Conservation (phyloP, 805 yeast species). For the Debaryomyces maramus region DNA sequence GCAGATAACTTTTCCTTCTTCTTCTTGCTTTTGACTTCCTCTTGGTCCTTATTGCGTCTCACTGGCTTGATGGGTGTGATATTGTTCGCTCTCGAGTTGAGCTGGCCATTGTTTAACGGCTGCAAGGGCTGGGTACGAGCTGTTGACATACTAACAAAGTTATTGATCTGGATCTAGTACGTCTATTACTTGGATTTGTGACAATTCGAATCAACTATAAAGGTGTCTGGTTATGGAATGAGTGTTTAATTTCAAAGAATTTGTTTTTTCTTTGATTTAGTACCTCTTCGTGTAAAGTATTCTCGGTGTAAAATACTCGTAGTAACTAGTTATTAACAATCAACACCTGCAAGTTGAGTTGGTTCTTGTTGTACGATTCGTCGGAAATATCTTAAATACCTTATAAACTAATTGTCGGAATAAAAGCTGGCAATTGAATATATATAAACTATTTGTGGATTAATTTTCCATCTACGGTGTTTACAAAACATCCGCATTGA, state of each 20-base stretch:
- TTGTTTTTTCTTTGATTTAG: background rate
- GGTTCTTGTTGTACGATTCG: background rate
- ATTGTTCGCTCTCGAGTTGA: slow-evolving; percentile 44
- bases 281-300: background rate
- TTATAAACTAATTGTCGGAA: background rate
- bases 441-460: slow-evolving; percentile 5
- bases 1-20: slow-evolving; percentile 88
- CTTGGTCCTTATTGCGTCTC: slow-evolving; percentile 26
- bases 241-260: background rate
- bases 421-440: background rate
- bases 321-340: background rate
- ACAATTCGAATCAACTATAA: background rate
- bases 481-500: slow-evolving; percentile 5
- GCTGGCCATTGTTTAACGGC: slow-evolving; percentile 53
- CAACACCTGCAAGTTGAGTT: background rate
- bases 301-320: background rate
- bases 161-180: no score
- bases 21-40: slow-evolving; percentile 40
- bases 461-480: slow-evolving; percentile 2
- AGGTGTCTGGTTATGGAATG: background rate
- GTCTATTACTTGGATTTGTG: no score
- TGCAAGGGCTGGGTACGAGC: slow-evolving; percentile 52
- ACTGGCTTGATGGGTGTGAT: slow-evolving; percentile 31
- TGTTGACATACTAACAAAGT: slow-evolving; percentile 23
- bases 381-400: background rate